These are phyloP conservation scores for Aspergillus nanangensis DNA, from an alignment of 495 filamentous ascomycete genomes.

Conservation along the genomic window DNA sequence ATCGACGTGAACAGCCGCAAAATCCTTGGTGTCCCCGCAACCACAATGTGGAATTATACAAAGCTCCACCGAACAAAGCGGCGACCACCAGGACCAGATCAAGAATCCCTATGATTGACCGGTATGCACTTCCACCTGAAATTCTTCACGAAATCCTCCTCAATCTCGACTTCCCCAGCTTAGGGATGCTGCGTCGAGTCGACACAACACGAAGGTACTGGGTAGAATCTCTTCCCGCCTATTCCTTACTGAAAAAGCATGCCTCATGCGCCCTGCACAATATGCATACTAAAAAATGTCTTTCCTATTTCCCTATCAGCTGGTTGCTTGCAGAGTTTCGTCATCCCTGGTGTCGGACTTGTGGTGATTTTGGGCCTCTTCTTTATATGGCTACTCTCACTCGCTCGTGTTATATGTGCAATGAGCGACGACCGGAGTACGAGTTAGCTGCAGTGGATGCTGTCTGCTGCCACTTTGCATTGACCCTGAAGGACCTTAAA, in stretches of 20 bases:
- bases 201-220: neutral
- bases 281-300: conserved; percentile 3
- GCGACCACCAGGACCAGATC: neutral
- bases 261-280: conserved; percentile 5
- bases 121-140: conserved; percentile 2
- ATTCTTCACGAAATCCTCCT: conserved; percentile 6
- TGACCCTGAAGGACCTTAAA: conserved; percentile 1
- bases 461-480: conserved; percentile 1
- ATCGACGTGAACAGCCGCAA: conserved; percentile 1
- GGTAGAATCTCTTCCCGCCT: conserved; percentile 9
- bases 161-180: conserved; percentile 5
- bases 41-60: conserved; percentile 1
- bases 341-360: conserved; percentile 11
- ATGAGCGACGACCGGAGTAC: conserved; percentile 2
- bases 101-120: neutral
- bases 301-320: conserved; percentile 5
- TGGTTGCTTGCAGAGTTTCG: conserved; percentile 9
- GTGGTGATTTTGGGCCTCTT: conserved; percentile 8
- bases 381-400: conserved; percentile 11
- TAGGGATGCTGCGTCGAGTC: conserved; percentile 9
- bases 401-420: conserved; percentile 12
- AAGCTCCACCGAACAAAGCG: conserved; percentile 4
- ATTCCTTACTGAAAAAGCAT: conserved; percentile 6
- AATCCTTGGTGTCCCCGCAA: neutral
- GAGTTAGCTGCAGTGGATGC: neutral